These are phyloP conservation scores for Phaseolus coccineus DNA, from an alignment of 331 rosid genomes.

Conservation along the genomic window DNA sequence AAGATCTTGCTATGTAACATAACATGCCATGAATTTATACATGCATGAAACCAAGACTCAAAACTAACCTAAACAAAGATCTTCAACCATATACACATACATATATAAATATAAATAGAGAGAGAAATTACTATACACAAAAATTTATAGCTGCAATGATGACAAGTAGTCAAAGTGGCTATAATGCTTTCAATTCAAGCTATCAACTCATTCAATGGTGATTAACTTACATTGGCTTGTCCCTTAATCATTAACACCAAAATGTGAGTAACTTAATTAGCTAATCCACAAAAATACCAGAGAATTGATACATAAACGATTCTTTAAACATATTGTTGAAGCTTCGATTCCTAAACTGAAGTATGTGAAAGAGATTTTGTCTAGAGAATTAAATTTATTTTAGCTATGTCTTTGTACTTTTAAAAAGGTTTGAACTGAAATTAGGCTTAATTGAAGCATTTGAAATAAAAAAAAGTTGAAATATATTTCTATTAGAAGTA, in stretches of 20 bases:
- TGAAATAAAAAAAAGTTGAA: too few species aligned
- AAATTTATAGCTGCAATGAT: conserved; percentile 7
- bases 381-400: too few species aligned
- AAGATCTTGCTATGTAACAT: background rate
- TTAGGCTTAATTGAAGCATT: too few species aligned
- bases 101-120: too few species aligned
- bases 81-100: background rate
- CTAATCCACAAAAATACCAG: background rate
- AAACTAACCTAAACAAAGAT: background rate
- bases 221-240: conserved; percentile 18
- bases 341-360: too few species aligned
- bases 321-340: too few species aligned
- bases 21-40: conserved; percentile 7
- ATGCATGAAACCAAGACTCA: conserved; percentile 30
- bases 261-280: background rate
- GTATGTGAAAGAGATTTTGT: too few species aligned
- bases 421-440: too few species aligned
- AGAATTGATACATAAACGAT: too few species aligned
- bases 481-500: too few species aligned
- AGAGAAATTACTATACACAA: background rate
- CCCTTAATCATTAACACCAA: too few species aligned
- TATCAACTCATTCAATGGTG: conserved; percentile 48
- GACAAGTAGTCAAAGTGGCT: conserved; percentile 48
- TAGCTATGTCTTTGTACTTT: too few species aligned
- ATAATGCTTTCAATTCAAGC: conserved; percentile 42